Evolutionary conservation across 129 eudicot species (phyloP), one percentile per base, ranked within the genome.

Genomic region (Mikania micrantha): DNA sequence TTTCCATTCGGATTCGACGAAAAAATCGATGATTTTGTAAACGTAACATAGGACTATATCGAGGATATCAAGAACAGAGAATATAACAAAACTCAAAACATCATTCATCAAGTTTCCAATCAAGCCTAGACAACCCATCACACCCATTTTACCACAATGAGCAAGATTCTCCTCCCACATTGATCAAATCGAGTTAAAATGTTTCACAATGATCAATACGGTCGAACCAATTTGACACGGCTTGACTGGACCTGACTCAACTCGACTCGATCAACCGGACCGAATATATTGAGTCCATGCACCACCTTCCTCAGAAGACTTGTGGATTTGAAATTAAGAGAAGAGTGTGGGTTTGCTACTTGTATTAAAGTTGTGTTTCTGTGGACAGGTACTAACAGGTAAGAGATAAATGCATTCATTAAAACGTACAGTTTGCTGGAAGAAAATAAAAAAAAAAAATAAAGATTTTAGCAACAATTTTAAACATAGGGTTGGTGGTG

Each of bases 1-100:
- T 70, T 86, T 89, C 92, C 96, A 88, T 60, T 93, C 95, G 2
- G 96, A 91, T 47, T 93, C 98, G 4, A 89, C 35, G 10, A 93
- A 12, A 71, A 86, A 93, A 75, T 93, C 98, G 0, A 67, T 62
- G 2, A 81, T 50, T 61, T 73, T 88, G 75, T 84, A 93, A 9
- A 73, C 77, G 49, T 84, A 78, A 70, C 96, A 93, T 1, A 93
- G 80, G 8, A 89, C 21, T 22, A 93, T 53, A 71, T 93, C 98
- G 1, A 85, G 66, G 9, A 89, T 5, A 71, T 93, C 98, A 4
- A 93, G 74, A 13, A 89, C 15, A 20, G 78, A 74, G 69, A 93
- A 93, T 11, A 93, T 74, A 9, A 93, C 2, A 44, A 88, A 86
- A 74, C 98, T 88, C 8, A 86, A 11, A 21, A 81, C 73, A 38